These are phyloP conservation scores for Lichtheimia corymbifera DNA, from an alignment of 371 early-diverging fungal species.

Conservation along the genomic window DNA sequence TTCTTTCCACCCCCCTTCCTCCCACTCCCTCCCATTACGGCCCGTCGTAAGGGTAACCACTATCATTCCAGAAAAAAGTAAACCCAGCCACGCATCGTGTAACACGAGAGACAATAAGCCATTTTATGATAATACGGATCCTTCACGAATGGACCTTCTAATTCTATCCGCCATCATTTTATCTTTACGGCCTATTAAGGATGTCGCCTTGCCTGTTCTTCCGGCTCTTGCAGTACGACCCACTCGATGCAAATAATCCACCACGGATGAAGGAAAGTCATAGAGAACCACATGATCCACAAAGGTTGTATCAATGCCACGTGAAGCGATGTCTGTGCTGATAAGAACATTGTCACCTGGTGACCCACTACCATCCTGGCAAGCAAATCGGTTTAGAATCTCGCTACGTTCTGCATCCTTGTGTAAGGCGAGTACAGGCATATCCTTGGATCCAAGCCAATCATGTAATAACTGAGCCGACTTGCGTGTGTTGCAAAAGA, in stretches of 20 bases:
- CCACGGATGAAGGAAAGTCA: conserved; percentile 91
- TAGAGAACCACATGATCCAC: conserved; percentile 93
- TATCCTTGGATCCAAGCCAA: conserved; percentile 61
- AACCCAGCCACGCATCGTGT: not conserved
- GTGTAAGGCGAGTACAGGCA: conserved; percentile 58
- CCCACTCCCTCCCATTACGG: too few species aligned
- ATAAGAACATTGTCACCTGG: conserved; percentile 61
- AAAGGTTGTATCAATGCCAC: conserved; percentile 90
- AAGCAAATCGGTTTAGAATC: conserved; percentile 42
- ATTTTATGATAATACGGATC: conserved; percentile 54
- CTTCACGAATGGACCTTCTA: conserved; percentile 65
- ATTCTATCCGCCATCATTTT: conserved; percentile 80
- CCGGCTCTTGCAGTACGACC: conserved; percentile 96
- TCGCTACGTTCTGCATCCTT: conserved; percentile 57
- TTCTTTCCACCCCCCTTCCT: too few species aligned
- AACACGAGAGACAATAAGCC: not conserved
- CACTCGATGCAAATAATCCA: conserved; percentile 96
- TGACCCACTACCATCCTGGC: conserved; percentile 1
- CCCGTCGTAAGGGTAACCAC: too few species aligned
- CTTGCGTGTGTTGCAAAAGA: conserved; percentile 87
- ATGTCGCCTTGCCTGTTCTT: conserved; percentile 82
- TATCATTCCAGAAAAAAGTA: too few species aligned
- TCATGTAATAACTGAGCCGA: conserved; percentile 63
- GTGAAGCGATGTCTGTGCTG: conserved; percentile 93
- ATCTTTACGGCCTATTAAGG: conserved; percentile 78